Evolutionary conservation across 805 yeast species (phyloP), one percentile per base, ranked within the genome.

Genomic region (Dipodascopsis tothii): DNA sequence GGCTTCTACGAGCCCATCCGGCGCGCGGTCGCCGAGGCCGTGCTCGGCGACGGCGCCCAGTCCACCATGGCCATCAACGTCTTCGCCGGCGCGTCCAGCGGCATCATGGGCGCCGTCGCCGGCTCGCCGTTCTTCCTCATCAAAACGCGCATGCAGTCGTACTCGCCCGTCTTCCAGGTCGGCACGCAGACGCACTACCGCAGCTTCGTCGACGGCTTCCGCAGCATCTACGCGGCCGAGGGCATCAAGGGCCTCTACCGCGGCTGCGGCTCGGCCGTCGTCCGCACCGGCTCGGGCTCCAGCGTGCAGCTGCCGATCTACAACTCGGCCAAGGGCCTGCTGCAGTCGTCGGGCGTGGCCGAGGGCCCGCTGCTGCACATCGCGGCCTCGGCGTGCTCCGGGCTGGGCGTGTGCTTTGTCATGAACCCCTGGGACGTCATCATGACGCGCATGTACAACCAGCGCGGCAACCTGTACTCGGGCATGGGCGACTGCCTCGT

Each of bases 391-490:
- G 77, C 88, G 1, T 67, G 74, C 51, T 80, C 96, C 5, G 98
- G 98, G 36, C 61, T 87, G 33, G 96, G 95, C 56, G 97, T 92
- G 25, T 88, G 94, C 40, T 70, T 88, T 18, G 95, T 85, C 25
- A 90, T 92, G 96, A 92, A 88, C 62, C 97, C 98, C 14, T 87
- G 95, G 77, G 98, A 92, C 64, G 97, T 92, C 36, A 74, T 92
- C 41, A 70, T 92, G 66, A 92, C 98, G 1, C 77, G 98, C 68
- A 81, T 92, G 62, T 92, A 90, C 67, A 92, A 92, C 65, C 97
- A 92, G 63, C 84, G 81, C 64, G 52, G 56, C 7, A 74, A 84
- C 58, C 73, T 83, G 41, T 92, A 92, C 66, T 72, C 69, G 40
- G 95, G 94, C 6, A 94, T 95, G 1, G 54, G 87, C 20, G 98